Base-by-base conservation (phyloP, 176 grass and related monocot genomes). In the Guadua angustifolia region DNA sequence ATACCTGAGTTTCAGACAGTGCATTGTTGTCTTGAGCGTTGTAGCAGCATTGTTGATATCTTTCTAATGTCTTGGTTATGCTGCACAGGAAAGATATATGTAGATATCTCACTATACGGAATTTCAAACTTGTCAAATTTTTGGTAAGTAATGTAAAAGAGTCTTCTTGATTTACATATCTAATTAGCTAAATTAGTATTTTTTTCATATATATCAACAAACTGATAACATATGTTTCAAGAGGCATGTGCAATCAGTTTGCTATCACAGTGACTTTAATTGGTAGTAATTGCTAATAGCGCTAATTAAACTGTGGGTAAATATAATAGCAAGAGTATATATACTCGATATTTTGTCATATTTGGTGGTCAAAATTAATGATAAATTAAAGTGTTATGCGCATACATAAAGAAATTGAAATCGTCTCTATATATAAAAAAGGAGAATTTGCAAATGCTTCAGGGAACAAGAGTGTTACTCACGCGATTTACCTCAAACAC, bases 31-130 rank as follows among this genome's bases (percentile, higher is more conserved):
- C 94, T 79, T 97, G 91, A 47, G 91, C 71, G 72, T 93, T 92
- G 58, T 88, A 97, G 88, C 94, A 94, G 79, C 88, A 93, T 40
- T 88, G 89, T 77, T 94, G 91, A n/a, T 97, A 97, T 32, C 91
- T 89, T 83, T 97, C 89, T 73, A 97, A 79, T 77, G 94, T 97
- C 79, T 94, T 92, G 17, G 68, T 79, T 86, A 82, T 88, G 13
- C 89, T 97, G 59, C 84, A 71, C 53, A 71, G 19, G 36, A 86
- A 86, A 79, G 3, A 33, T 61, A 69, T 43, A 21, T 19, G 15
- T 74, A 84, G 80, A 24, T 19, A 60, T 17, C 7, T 43, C 8
- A 22, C 1, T 14, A n/a, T 15, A 18, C 39, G 11, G 11, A 43
- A 74, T 62, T 56, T n/a, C 6, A 74, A 32, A 60, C 17, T 52